A percentile compares a stretch with the other conserved stretches of the same genome.
phyloP scores from a whole-genome alignment of 2,329 filamentous ascomycete species.

The Reticulascus tulasneorum region DNA sequence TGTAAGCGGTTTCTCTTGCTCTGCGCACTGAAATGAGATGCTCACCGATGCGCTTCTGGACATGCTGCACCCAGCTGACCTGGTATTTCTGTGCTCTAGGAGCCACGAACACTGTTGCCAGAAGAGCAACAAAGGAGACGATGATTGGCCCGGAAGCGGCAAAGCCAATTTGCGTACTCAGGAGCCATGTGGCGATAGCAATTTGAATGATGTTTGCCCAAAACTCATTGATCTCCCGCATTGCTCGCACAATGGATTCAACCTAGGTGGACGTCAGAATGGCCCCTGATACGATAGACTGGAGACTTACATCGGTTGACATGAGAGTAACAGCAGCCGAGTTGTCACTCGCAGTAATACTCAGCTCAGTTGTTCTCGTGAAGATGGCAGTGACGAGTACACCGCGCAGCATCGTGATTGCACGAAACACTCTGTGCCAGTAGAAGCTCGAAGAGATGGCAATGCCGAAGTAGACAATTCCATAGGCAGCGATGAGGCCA shows the following conservation, averaged over 20 bases:
- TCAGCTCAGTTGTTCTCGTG: slow-evolving; percentile 18
- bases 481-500: slow-evolving; percentile 36
- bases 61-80: slow-evolving; percentile 42
- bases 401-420: slow-evolving; percentile 22
- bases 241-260: slow-evolving; percentile 30
- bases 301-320: slow-evolving; percentile 23
- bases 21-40: no score
- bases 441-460: slow-evolving; percentile 25
- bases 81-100: slow-evolving; percentile 25
- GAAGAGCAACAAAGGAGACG: slow-evolving; percentile 22
- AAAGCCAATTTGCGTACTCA: slow-evolving; percentile 28
- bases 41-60: slow-evolving; percentile 43
- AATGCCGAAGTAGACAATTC: slow-evolving; percentile 37
- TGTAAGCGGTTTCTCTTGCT: no score
- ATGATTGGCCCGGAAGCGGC: slow-evolving; percentile 28
- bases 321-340: slow-evolving; percentile 22
- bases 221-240: slow-evolving; percentile 30
- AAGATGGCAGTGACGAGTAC: slow-evolving; percentile 22
- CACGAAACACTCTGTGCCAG: slow-evolving; percentile 18
- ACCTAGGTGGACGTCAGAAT: slow-evolving; percentile 19
- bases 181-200: slow-evolving; percentile 26
- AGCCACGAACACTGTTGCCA: slow-evolving; percentile 20
- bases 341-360: slow-evolving; percentile 13
- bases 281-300: not conserved
- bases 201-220: slow-evolving; percentile 33